Percentiles rank a stretch among this genome's conserved stretches.
phyloP scores from a whole-genome alignment of 2,329 filamentous ascomycete genomes.

The Mycosphaerella sp. region DNA sequence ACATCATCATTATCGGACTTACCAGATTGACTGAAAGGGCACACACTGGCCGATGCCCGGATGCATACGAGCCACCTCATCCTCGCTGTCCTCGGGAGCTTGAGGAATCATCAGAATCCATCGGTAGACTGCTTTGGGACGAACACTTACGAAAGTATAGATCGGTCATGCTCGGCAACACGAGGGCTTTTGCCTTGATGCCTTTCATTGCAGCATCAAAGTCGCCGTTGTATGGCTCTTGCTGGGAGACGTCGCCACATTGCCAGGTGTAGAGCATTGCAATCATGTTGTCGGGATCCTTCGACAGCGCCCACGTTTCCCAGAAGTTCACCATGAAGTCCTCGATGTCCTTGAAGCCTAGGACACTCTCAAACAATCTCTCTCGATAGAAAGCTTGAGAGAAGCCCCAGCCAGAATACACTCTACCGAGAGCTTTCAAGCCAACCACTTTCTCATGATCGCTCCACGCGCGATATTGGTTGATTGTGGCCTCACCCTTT shows the following conservation, averaged over 20 bases:
- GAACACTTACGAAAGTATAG: constrained; percentile 66
- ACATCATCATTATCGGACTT: background rate
- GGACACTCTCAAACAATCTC: constrained; percentile 56
- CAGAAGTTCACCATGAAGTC: constrained; percentile 71
- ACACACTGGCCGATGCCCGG: constrained; percentile 52
- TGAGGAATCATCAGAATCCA: background rate
- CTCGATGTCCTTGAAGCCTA: constrained; percentile 63
- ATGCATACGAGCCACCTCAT: constrained; percentile 61
- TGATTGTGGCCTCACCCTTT: constrained; percentile 40
- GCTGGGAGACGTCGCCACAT: constrained; percentile 61
- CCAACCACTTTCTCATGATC: constrained; percentile 50
- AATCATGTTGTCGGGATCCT: constrained; percentile 69
- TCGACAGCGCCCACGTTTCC: constrained; percentile 66
- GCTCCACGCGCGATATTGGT: constrained; percentile 24
- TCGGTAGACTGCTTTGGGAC: background rate
- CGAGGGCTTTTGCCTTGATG: constrained; percentile 66
- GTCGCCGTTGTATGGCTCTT: constrained; percentile 58
- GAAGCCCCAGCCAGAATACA: constrained; percentile 77
- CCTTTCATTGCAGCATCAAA: constrained; percentile 52
- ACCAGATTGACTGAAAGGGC: constrained; percentile 46
- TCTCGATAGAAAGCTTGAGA: constrained; percentile 72
- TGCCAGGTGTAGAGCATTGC: constrained; percentile 77
- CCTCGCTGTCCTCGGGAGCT: constrained; percentile 68
- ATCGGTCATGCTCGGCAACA: constrained; percentile 67
- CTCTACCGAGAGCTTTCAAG: constrained; percentile 59